Conservation (phyloP, 1,139 yeast species). For the Lodderomyces beijingensis region DNA sequence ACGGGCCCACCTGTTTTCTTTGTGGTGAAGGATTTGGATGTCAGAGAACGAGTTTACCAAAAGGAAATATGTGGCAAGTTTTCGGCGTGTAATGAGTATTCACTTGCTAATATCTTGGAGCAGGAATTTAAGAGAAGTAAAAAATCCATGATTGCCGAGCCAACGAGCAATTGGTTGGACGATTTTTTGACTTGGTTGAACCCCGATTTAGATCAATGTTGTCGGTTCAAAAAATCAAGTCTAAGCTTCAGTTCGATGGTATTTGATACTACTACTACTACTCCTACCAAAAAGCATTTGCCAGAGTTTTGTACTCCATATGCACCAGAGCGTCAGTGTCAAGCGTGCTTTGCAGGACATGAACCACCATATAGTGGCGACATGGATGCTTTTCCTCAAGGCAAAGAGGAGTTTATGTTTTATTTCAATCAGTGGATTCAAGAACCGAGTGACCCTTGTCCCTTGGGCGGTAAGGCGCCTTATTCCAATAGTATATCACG, state of each 20-base stretch:
- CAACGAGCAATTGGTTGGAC: constrained; percentile 89
- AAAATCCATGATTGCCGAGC: constrained; percentile 67
- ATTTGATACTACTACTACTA: background rate
- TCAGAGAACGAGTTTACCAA: constrained; percentile 59
- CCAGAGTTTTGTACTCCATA: constrained; percentile 59
- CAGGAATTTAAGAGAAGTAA: constrained; percentile 73
- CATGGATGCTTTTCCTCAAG: constrained; percentile 81
- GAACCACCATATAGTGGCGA: constrained; percentile 60
- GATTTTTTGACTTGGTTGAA: constrained; percentile 85
- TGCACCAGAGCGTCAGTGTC: constrained; percentile 70
- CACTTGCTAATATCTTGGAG: constrained; percentile 79
- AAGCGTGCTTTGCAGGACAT: constrained; percentile 59
- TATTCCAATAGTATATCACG: constrained; percentile 58
- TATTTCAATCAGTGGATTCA: constrained; percentile 80
- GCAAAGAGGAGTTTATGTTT: constrained; percentile 55
- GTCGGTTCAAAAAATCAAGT: constrained; percentile 53
- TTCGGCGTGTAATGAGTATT: constrained; percentile 73
- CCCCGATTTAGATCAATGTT: constrained; percentile 83
- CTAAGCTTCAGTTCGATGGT: too few species aligned
- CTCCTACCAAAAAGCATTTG: background rate
- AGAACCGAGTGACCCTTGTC: constrained; percentile 86
- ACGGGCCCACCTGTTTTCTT: constrained; percentile 93
- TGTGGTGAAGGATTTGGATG: constrained; percentile 63
- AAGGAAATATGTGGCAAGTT: constrained; percentile 82
- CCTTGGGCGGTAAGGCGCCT: constrained; percentile 94